phyloP scores from a whole-genome alignment of 345 rosid species.

The Citrus cavaleriei region DNA sequence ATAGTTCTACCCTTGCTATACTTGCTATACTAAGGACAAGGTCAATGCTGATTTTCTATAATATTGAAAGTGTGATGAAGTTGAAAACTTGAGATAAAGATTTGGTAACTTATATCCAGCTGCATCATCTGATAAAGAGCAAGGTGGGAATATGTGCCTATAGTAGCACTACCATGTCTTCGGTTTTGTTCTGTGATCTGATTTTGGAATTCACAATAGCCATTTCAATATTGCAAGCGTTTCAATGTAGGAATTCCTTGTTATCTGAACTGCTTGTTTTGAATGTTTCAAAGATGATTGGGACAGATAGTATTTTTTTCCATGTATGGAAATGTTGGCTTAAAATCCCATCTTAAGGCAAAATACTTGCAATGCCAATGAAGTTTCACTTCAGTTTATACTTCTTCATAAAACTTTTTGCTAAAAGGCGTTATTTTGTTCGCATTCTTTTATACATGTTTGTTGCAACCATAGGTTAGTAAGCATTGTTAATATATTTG shows the following conservation, averaged over 20 bases:
- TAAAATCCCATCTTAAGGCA: background rate
- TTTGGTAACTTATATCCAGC: background rate
- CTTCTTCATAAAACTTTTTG: background rate
- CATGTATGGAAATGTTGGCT: background rate
- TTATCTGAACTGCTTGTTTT: background rate
- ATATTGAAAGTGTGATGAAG: background rate
- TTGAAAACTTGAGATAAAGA: background rate
- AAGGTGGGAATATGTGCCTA: background rate
- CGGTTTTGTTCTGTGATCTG: background rate
- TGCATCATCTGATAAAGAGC: background rate
- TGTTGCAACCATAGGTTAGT: background rate
- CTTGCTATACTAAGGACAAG: background rate
- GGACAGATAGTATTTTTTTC: background rate
- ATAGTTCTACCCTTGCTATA: background rate
- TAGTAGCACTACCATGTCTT: background rate
- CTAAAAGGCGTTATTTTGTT: background rate
- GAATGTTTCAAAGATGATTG: background rate
- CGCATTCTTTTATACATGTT: background rate
- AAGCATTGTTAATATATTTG: conserved; percentile 8
- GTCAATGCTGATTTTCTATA: background rate
- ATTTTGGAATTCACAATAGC: background rate
- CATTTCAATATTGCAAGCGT: background rate
- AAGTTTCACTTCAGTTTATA: background rate
- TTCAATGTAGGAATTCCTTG: background rate
- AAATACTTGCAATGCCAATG: background rate